Base-by-base conservation (phyloP, 169 alveolate species). In the Cyclospora cayetanensis region DNA sequence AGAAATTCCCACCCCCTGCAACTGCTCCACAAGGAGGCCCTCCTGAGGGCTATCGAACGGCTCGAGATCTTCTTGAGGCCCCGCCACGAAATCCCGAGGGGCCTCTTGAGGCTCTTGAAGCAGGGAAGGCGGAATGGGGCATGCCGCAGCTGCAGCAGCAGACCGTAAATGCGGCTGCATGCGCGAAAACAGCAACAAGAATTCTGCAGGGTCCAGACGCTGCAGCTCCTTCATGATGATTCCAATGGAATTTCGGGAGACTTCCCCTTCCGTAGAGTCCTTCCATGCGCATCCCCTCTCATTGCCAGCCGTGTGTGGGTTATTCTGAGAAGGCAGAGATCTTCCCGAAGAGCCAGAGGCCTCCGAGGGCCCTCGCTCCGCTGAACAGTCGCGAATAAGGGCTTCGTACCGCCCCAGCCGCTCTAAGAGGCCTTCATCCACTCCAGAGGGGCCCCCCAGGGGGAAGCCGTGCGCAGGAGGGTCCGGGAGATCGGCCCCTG, bases 181-280 rank as follows among this genome's bases (percentile, higher is more conserved):
- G 55, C 85, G 83, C 37, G 65, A 4, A 41, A 39, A 76, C 27
- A 86, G 92, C 34, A 86, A 85, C 37, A 86, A 35, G 15, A 65
- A 86, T 72, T 65, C 85, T 5, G 92, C 92, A 7, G 92, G 92
- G 52, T 76, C 52, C 35, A 86, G 72, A 1, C n/a, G 25, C 3
- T 42, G 70, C 2, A 86, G 55, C 27, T 46, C 55, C 74, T 86
- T 65, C 92, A 86, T 86, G 34, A 86, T 35, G 50, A 29, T 11
- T 9, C 92, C 92, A 2, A 86, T 34, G 20, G 85, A 7, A 27
- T 52, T 39, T 35, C 15, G 34, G 90, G 86, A 22, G 11, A 2
- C 63, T 1, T 50, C 63, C 63, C 22, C 63, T n/a, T 50, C 27
- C 63, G 27, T n/a, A 50, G 9, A n/a, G 0, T 50, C 63, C 0